phyloP scores from a whole-genome alignment of 2,329 filamentous ascomycete species.

The Aschersonia sp. region DNA sequence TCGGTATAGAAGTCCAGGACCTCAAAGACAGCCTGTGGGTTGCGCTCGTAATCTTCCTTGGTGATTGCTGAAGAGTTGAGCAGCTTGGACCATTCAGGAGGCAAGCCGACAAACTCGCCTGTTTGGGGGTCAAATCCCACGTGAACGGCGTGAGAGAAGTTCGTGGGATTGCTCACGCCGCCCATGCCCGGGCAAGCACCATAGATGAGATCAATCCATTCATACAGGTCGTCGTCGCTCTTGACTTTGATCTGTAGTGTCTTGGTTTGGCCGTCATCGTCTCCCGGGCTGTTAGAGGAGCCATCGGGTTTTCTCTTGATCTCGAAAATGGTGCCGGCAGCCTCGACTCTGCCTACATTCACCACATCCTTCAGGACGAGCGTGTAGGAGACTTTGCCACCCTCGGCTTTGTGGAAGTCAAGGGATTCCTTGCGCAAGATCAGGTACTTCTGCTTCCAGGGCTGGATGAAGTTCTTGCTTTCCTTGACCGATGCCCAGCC shows the following conservation, averaged over 20 bases:
- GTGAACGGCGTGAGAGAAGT: conserved; percentile 94
- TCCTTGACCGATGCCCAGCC: conserved; percentile 83
- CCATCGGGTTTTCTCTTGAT: conserved; percentile 65
- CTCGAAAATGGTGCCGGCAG: conserved; percentile 85
- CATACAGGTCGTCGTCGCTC: conserved; percentile 90
- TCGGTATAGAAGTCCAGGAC: conserved; percentile 78
- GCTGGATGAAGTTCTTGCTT: conserved; percentile 69
- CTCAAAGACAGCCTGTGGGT: conserved; percentile 74
- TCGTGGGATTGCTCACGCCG: conserved; percentile 94
- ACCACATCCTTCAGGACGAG: conserved; percentile 78
- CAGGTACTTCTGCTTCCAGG: conserved; percentile 83
- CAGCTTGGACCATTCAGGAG: conserved; percentile 93
- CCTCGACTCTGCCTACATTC: conserved; percentile 81
- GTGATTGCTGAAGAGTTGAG: conserved; percentile 94
- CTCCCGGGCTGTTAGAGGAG: conserved; percentile 55
- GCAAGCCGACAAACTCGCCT: conserved; percentile 86
- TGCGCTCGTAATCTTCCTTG: conserved; percentile 96
- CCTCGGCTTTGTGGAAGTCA: conserved; percentile 88
- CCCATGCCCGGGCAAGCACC: conserved; percentile 95
- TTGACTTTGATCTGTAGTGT: conserved; percentile 89
- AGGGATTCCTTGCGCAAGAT: conserved; percentile 86
- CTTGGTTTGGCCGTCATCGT: conserved; percentile 67
- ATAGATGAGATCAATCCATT: conserved; percentile 98
- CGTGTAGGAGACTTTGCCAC: conserved; percentile 74
- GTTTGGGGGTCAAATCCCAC: conserved; percentile 94